phyloP scores from a whole-genome alignment of 345 rosid genomes.

The Syzygium jambos region DNA sequence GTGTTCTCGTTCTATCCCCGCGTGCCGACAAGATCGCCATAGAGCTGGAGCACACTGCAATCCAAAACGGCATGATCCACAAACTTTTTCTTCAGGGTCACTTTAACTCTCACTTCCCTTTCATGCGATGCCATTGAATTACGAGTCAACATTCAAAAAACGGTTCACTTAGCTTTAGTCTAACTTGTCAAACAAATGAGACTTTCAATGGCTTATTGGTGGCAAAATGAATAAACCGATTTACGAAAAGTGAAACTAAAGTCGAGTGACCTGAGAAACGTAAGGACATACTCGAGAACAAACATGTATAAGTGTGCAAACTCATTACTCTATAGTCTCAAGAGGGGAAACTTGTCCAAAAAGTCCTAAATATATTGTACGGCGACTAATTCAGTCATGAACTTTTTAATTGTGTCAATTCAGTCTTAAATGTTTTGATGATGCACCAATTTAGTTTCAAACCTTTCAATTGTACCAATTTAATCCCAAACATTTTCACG shows the following conservation, averaged over 20 bases:
- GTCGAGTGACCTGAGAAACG: not conserved
- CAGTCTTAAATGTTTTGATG: too few species aligned
- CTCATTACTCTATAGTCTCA: not conserved
- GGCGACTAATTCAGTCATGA: too few species aligned
- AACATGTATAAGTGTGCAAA: not conserved
- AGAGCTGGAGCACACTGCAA: constrained; percentile 17
- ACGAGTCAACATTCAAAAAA: not conserved
- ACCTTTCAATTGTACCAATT: too few species aligned
- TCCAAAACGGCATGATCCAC: not conserved
- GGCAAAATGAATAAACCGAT: not conserved
- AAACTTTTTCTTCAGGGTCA: not conserved
- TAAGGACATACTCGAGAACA: not conserved
- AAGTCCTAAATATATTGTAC: too few species aligned
- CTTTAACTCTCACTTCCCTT: not conserved
- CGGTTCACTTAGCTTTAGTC: not conserved
- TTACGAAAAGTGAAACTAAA: not conserved
- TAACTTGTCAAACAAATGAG: not conserved
- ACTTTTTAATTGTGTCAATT: too few species aligned
- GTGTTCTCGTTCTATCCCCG: constrained; percentile 18
- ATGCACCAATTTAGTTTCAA: too few species aligned
- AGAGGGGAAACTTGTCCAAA: not conserved
- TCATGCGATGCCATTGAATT: not conserved
- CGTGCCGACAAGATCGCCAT: constrained; percentile 24
- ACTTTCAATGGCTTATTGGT: not conserved
- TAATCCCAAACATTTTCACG: too few species aligned